Evolutionary conservation across 441 rosid genomes (phyloP).

Genomic region (Populus trichocarpa): DNA sequence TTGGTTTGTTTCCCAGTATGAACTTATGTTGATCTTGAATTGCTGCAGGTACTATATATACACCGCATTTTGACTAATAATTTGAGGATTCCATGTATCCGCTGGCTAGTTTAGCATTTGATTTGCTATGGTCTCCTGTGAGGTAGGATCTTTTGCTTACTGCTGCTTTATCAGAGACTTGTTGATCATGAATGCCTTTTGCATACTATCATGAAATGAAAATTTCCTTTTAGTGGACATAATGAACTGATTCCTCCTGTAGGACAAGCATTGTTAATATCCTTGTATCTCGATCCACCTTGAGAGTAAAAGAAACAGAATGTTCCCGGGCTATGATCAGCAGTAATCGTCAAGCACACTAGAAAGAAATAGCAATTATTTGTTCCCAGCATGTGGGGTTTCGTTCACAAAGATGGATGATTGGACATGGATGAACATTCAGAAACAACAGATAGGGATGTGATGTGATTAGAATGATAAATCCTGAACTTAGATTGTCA

Average conservation of each 20-base stretch:
- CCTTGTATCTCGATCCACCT: neutral
- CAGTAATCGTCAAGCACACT: neutral
- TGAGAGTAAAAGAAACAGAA: neutral
- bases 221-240: too few species aligned
- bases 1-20: neutral
- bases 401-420: neutral
- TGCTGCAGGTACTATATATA: neutral
- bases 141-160: neutral
- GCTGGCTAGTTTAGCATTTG: neutral
- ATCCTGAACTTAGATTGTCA: neutral
- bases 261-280: neutral
- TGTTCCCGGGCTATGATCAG: neutral
- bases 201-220: neutral
- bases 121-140: neutral
- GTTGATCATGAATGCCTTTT: neutral
- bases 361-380: neutral
- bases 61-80: neutral
- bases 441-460: neutral
- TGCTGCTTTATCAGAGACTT: neutral
- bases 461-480: neutral
- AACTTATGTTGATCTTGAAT: conserved; percentile 9
- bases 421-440: neutral
- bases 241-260: too few species aligned
- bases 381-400: neutral
- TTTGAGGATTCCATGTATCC: conserved; percentile 1